Evolutionary conservation across 176 grass and related monocot genomes (phyloP).

Genomic region (Hsuehochloa calcarea): DNA sequence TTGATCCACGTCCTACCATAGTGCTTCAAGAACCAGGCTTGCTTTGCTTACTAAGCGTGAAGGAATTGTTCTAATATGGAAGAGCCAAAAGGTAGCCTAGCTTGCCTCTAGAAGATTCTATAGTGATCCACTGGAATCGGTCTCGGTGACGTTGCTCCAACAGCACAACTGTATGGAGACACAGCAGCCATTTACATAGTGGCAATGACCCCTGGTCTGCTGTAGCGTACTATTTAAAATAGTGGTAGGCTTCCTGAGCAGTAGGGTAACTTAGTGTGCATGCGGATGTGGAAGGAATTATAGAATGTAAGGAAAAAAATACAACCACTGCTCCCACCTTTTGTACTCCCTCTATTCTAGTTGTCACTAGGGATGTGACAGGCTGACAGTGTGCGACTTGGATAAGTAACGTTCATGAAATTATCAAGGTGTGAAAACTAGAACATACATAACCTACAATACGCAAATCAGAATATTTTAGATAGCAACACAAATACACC

Average conservation of each 20-base stretch:
- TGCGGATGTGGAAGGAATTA: background rate
- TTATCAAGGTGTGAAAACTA: conserved; percentile 24
- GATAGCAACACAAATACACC: background rate
- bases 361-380: background rate
- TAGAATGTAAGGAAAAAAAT: background rate
- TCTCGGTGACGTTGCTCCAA: background rate
- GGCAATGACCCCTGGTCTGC: background rate
- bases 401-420: background rate
- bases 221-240: background rate
- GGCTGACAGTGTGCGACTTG: background rate
- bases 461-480: conserved; percentile 3
- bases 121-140: background rate
- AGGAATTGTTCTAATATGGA: background rate
- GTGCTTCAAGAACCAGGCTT: background rate
- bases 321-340: background rate
- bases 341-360: background rate
- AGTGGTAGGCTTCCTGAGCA: background rate
- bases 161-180: background rate
- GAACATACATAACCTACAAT: background rate
- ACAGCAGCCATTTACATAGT: conserved; percentile 1
- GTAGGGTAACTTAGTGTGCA: background rate
- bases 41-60: background rate
- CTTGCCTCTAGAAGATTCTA: background rate
- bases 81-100: background rate
- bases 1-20: background rate